Percentiles rank a stretch among this genome's conserved stretches.
phyloP scores from a whole-genome alignment of 2,329 filamentous ascomycete genomes.

The Leptographium lundbergii region DNA sequence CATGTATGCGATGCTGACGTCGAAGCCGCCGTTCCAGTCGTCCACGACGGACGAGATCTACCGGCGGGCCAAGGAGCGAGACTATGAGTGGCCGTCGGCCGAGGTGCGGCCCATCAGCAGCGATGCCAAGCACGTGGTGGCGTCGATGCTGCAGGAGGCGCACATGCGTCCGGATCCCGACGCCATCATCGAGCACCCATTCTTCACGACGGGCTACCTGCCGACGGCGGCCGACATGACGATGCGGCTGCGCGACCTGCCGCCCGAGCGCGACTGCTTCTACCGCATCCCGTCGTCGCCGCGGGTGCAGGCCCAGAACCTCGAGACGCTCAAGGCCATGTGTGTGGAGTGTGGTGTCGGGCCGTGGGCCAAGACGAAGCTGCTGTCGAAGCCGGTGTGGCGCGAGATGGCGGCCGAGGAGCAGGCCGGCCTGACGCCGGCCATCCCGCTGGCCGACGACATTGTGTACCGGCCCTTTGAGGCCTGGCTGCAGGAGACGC shows the following conservation, averaged over 20 bases:
- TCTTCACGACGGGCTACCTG: constrained; percentile 67
- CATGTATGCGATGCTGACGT: constrained; percentile 95
- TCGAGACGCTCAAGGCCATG: constrained; percentile 41
- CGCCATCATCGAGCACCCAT: constrained; percentile 64
- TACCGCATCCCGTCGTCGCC: constrained; percentile 35
- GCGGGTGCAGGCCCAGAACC: constrained; percentile 31
- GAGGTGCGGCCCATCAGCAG: constrained; percentile 59
- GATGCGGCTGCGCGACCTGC: constrained; percentile 40
- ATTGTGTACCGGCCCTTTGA: constrained; percentile 54
- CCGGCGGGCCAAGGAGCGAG: constrained; percentile 52
- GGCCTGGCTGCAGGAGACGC: constrained; percentile 44
- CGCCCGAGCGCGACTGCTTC: constrained; percentile 46
- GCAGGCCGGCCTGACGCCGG: constrained; percentile 49
- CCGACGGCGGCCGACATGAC: constrained; percentile 49
- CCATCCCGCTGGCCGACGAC: constrained; percentile 47
- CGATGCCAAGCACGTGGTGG: constrained; percentile 67
- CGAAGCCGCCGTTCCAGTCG: constrained; percentile 92
- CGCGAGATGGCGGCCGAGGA: constrained; percentile 57
- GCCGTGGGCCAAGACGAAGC: constrained; percentile 34
- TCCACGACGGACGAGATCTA: constrained; percentile 80
- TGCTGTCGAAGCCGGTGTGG: constrained; percentile 44
- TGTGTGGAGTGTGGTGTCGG: constrained; percentile 48
- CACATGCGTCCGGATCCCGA: constrained; percentile 65
- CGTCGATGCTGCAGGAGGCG: constrained; percentile 62
- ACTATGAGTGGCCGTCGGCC: constrained; percentile 60